phyloP scores from a whole-genome alignment of 106 monocot species.

The Dendrobium huoshanense region DNA sequence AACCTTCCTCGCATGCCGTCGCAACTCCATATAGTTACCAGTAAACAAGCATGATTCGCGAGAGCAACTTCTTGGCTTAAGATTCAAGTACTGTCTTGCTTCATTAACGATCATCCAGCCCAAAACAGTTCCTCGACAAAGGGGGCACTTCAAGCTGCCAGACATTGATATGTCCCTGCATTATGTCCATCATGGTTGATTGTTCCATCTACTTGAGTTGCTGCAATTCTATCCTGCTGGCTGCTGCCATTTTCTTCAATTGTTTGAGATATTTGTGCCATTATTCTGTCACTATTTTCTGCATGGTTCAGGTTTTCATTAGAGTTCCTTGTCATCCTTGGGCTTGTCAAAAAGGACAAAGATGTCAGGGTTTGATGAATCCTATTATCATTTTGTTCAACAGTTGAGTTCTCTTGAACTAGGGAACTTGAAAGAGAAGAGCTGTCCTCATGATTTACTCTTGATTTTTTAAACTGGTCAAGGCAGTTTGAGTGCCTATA shows the following conservation, averaged over 20 bases:
- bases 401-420: background rate
- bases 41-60: slow-evolving; percentile 69
- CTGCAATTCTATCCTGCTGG: too few species aligned
- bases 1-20: slow-evolving; percentile 58
- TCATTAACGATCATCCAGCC: slow-evolving; percentile 65
- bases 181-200: background rate
- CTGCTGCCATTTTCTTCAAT: too few species aligned
- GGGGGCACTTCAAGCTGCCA: slow-evolving; percentile 56
- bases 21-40: slow-evolving; percentile 69
- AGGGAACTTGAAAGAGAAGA: slow-evolving; percentile 4
- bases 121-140: slow-evolving; percentile 64
- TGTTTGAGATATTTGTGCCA: background rate
- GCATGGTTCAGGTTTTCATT: background rate
- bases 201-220: background rate
- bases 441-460: background rate
- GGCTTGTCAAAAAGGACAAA: background rate
- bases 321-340: slow-evolving; percentile 9
- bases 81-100: slow-evolving; percentile 56
- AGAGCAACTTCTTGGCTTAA: slow-evolving; percentile 64
- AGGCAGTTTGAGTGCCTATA: slow-evolving; percentile 85
- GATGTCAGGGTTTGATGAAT: slow-evolving; percentile 9
- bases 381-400: background rate
- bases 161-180: too few species aligned
- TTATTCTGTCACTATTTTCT: background rate
- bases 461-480: slow-evolving; percentile 54